Evolutionary conservation across 73 alveolate species (phyloP).

Genomic region (Paramecium sonneborni): DNA sequence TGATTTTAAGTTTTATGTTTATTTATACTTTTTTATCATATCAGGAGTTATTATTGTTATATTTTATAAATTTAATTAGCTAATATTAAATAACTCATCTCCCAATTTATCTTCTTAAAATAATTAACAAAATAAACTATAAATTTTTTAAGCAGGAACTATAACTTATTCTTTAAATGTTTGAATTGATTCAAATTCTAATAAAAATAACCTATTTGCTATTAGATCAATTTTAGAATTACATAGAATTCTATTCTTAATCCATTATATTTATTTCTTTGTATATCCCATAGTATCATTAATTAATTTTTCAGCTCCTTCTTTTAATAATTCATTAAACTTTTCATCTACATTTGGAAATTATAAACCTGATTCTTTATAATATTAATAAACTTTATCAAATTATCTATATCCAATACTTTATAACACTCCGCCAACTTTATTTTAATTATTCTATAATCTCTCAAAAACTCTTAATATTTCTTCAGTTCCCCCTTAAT

Average conservation of each 20-base stretch:
- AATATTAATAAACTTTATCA: conserved; percentile 64
- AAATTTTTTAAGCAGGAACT: conserved; percentile 31
- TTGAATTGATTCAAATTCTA: conserved; percentile 49
- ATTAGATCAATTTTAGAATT: conserved; percentile 40
- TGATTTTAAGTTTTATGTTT: neutral
- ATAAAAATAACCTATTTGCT: conserved; percentile 44
- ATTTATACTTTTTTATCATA: conserved; percentile 35
- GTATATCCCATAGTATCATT: conserved; percentile 55
- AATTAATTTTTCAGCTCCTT: conserved; percentile 13
- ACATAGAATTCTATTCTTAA: conserved; percentile 50
- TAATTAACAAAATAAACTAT: conserved; percentile 24
- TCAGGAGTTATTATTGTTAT: neutral
- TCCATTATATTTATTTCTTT: conserved; percentile 58
- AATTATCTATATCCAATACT: conserved; percentile 89
- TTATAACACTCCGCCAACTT: conserved; percentile 79
- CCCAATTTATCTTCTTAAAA: neutral
- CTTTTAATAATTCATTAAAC: neutral
- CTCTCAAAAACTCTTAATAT: conserved; percentile 60
- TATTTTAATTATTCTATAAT: neutral
- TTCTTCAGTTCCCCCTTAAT: conserved; percentile 76
- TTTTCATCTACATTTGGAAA: conserved; percentile 45
- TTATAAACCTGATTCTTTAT: neutral
- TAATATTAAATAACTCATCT: neutral
- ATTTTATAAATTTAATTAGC: neutral
- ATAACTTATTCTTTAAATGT: conserved; percentile 24